phyloP scores from a whole-genome alignment of 129 eudicot genomes.

The Mikania micrantha region DNA sequence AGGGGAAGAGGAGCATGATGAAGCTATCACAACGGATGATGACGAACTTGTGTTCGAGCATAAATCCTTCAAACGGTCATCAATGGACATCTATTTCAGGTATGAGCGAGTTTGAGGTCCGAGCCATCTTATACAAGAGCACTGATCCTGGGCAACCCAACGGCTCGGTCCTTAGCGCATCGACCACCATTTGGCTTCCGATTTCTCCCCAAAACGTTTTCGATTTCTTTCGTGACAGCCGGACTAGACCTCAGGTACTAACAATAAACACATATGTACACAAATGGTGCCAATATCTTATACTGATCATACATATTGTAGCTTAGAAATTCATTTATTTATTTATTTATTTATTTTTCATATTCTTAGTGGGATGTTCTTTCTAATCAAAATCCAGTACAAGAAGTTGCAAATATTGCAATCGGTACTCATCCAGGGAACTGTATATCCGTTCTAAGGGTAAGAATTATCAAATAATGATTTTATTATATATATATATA shows the following conservation, averaged over 20 bases:
- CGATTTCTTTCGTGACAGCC: conserved; percentile 47
- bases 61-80: conserved; percentile 35
- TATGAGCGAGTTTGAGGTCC: conserved; percentile 40
- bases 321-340: too few relatives aligned
- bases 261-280: too few relatives aligned
- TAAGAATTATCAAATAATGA: conserved; percentile 25
- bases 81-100: conserved; percentile 41
- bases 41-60: conserved; percentile 49
- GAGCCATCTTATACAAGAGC: conserved; percentile 43
- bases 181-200: conserved; percentile 67
- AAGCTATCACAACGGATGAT: conserved; percentile 62
- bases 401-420: conserved; percentile 61
- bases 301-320: too few relatives aligned
- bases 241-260: conserved; percentile 58
- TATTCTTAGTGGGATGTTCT: conserved; percentile 71
- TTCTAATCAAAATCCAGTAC: conserved; percentile 62
- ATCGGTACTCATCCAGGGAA: conserved; percentile 75
- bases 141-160: conserved; percentile 45
- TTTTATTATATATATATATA: too few relatives aligned
- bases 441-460: conserved; percentile 66
- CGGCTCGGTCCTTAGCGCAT: conserved; percentile 55
- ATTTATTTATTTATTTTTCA: too few relatives aligned
- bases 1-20: conserved; percentile 68
- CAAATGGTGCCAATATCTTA: too few relatives aligned
- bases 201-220: conserved; percentile 41